phyloP scores from a whole-genome alignment of 352 stramenopile genomes.

The Phytopythium boreale region DNA sequence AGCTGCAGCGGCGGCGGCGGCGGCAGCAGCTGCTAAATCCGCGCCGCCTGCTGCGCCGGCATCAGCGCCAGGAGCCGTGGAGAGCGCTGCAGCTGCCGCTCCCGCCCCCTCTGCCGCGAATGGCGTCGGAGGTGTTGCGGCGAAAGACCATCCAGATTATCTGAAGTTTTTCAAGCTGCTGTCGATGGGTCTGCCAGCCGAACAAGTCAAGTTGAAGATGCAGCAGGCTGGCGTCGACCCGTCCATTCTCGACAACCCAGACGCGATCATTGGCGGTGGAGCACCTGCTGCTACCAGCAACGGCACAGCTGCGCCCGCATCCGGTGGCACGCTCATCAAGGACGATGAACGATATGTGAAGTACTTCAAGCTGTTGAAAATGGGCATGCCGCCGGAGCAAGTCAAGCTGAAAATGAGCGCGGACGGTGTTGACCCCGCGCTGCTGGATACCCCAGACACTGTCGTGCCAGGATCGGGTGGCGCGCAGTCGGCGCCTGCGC shows the following conservation, averaged over 20 bases:
- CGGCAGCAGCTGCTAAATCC: conserved; percentile 10
- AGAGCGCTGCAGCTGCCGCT: conserved; percentile 3
- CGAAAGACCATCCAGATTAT: conserved; percentile 73
- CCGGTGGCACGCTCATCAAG: conserved; percentile 43
- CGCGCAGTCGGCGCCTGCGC: conserved; percentile 5
- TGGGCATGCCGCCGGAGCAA: conserved; percentile 92
- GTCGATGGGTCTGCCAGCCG: conserved; percentile 70
- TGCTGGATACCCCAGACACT: conserved; percentile 90
- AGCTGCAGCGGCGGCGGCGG: conserved; percentile 17
- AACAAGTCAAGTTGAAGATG: conserved; percentile 89
- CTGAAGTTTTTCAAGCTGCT: conserved; percentile 84
- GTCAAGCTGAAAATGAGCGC: conserved; percentile 95
- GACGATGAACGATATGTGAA: conserved; percentile 87
- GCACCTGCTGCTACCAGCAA: conserved; percentile 6
- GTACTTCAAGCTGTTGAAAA: conserved; percentile 96
- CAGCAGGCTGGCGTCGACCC: conserved; percentile 64
- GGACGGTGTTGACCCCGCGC: conserved; percentile 86
- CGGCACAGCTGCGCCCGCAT: conserved; percentile 1
- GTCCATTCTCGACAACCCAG: conserved; percentile 60
- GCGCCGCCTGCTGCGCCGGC: background rate
- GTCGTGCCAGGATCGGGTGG: conserved; percentile 57
- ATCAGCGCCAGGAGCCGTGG: conserved; percentile 4
- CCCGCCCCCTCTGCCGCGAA: conserved; percentile 14
- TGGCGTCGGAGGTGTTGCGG: conserved; percentile 30
- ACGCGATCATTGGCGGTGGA: conserved; percentile 55